These are phyloP conservation scores for Pholiota molesta DNA, from an alignment of 768 basidiomycete species.

Conservation along the genomic window DNA sequence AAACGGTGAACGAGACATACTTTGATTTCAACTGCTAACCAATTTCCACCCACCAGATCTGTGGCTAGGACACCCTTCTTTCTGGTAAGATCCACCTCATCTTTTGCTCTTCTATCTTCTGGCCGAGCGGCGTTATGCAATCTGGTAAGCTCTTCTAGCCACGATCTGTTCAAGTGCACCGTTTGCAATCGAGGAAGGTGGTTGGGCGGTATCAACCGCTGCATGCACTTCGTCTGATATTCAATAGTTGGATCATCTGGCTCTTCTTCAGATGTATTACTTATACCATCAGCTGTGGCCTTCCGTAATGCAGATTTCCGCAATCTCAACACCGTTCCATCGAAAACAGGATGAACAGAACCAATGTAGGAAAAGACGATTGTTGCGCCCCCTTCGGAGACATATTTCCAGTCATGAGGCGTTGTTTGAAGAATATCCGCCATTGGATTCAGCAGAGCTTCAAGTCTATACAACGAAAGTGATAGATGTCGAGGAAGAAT, in stretches of 20 bases:
- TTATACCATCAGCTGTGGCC: not conserved
- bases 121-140: slow-evolving; percentile 58
- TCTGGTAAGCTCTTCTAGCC: slow-evolving; percentile 60
- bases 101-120: slow-evolving; percentile 51
- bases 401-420: slow-evolving; percentile 74
- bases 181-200: slow-evolving; percentile 61
- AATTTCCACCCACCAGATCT: slow-evolving; percentile 70
- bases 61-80: slow-evolving; percentile 74
- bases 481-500: not conserved
- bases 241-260: slow-evolving; percentile 42
- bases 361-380: slow-evolving; percentile 87
- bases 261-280: slow-evolving; percentile 22
- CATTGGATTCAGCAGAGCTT: slow-evolving; percentile 19
- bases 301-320: slow-evolving; percentile 50
- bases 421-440: slow-evolving; percentile 35
- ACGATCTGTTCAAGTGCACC: slow-evolving; percentile 50
- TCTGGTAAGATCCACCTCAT: slow-evolving; percentile 58
- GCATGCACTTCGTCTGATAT: slow-evolving; percentile 70
- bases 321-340: slow-evolving; percentile 74
- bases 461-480: not conserved
- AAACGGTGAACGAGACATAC: slow-evolving; percentile 39
- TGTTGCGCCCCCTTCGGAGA: slow-evolving; percentile 92
- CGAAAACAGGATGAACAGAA: slow-evolving; percentile 48
- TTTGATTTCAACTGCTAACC: slow-evolving; percentile 90
- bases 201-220: slow-evolving; percentile 60